Base-by-base conservation (phyloP, 2,329 filamentous ascomycete genomes). In the Thelonectria discophora region DNA sequence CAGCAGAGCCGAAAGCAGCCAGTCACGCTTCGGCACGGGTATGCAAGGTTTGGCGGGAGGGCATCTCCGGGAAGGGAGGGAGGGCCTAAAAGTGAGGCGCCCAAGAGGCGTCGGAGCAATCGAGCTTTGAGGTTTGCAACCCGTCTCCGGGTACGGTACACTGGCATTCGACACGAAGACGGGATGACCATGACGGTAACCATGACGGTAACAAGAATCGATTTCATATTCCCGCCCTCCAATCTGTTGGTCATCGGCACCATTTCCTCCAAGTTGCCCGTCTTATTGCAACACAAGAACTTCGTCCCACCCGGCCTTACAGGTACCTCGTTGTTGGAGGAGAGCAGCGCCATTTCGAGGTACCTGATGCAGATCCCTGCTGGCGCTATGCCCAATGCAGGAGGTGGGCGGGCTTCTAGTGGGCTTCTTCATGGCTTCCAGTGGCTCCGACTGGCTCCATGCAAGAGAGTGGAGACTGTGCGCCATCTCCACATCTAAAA, bases 341-440 rank as follows among this genome's bases (percentile, higher is more conserved):
- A 30, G 27, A 30, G 27, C 27, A 30, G 43, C 53, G 45, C 45
- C 40, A 45, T 43, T 40, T 24, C 46, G 13, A 49, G 34, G 47
- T 57, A 49, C 55, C 55, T 51, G 54, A 30, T 51, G 53, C 42
- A 30, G 48, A 57, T 47, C 58, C 58, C 42, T 61, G 53, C 48
- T 27, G 48, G 34, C 30, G 48, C 69, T 71, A 71, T 61, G 51
- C 69, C 63, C 65, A 63, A 71, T 69, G 32, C 55, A 71, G 69
- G 69, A 71, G 69, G 69, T 70, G 65, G 55, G 62, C 50, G 61
- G 61, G 65, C 62, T 62, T 67, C 69, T 55, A 65, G 65, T 69
- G 62, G 69, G 69, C 69, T 71, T 71, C 69, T 71, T 63, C 69
- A 61, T 69, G 65, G 67, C 69, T 71, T 71, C 69, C 60, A 71